Evolutionary conservation across 2,329 filamentous ascomycete species (phyloP).

Genomic region (Aureobasidium sp.): DNA sequence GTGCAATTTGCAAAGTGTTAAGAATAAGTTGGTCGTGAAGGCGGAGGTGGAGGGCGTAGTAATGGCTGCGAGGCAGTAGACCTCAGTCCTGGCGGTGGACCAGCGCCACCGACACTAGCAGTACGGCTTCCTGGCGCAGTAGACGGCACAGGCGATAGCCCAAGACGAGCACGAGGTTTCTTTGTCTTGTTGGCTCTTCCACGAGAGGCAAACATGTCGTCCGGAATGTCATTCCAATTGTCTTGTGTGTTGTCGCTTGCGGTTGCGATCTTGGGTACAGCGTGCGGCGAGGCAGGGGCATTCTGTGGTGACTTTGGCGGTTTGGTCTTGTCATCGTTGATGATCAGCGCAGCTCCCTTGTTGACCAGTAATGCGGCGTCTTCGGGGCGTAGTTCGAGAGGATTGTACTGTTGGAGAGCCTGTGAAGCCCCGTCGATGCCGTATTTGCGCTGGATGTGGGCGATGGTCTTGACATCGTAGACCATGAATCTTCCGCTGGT

Average conservation of each 20-base stretch:
- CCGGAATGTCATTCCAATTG: slow-evolving; percentile 20
- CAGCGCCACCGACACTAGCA: neutral
- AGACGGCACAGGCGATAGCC: neutral
- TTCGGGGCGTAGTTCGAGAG: slow-evolving; percentile 82
- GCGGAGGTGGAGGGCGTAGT: slow-evolving; percentile 5
- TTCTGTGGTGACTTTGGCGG: slow-evolving; percentile 17
- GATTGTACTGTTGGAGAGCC: slow-evolving; percentile 87
- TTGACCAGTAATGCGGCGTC: slow-evolving; percentile 78
- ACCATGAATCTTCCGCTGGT: slow-evolving; percentile 78
- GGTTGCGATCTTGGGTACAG: slow-evolving; percentile 15
- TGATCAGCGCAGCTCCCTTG: slow-evolving; percentile 66
- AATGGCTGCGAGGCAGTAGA: slow-evolving; percentile 1
- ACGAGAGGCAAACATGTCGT: slow-evolving; percentile 19
- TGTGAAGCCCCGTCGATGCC: slow-evolving; percentile 86
- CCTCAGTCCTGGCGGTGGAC: neutral
- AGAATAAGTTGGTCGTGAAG: slow-evolving; percentile 5
- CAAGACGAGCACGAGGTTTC: neutral
- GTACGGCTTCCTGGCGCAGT: slow-evolving; percentile 15
- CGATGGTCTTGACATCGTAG: slow-evolving; percentile 77
- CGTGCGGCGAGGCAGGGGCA: slow-evolving; percentile 28
- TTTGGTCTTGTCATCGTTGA: slow-evolving; percentile 72
- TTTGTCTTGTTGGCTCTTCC: slow-evolving; percentile 6
- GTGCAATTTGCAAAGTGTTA: neutral
- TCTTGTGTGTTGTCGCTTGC: slow-evolving; percentile 15
- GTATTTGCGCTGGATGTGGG: slow-evolving; percentile 69